Conservation (phyloP, 257 asterid genomes). For the Buddleja alternifolia region DNA sequence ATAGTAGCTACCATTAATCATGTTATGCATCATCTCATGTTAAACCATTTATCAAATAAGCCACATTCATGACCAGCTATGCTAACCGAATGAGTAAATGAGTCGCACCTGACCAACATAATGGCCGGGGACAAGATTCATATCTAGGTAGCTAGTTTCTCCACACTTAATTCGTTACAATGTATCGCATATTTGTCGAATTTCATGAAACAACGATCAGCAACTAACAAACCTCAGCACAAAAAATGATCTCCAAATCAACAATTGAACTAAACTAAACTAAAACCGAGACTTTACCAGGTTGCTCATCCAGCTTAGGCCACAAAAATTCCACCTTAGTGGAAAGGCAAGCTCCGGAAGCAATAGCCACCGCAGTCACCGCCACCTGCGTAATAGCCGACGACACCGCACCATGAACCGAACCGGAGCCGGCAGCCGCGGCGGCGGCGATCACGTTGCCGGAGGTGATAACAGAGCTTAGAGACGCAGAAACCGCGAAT, state of each 20-base stretch:
- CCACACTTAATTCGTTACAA: too few species aligned
- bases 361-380: slow-evolving; percentile 92
- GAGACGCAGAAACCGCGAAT: slow-evolving; percentile 57
- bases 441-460: slow-evolving; percentile 79
- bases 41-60: too few species aligned
- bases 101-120: too few species aligned
- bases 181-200: too few species aligned
- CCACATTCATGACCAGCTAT: too few species aligned
- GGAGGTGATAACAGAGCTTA: slow-evolving; percentile 63
- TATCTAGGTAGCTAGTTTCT: too few species aligned
- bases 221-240: not conserved
- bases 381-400: slow-evolving; percentile 94
- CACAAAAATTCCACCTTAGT: slow-evolving; percentile 93
- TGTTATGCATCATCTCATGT: too few species aligned
- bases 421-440: slow-evolving; percentile 72
- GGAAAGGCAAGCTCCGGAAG: slow-evolving; percentile 97
- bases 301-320: slow-evolving; percentile 88
- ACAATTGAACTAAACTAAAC: not conserved
- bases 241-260: not conserved
- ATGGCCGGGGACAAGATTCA: too few species aligned
- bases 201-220: too few species aligned
- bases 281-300: slow-evolving; percentile 43
- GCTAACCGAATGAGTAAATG: too few species aligned
- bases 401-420: slow-evolving; percentile 86
- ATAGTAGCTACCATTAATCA: too few species aligned